These are phyloP conservation scores for Gentiana dahurica DNA, from an alignment of 257 asterid species.

Conservation along the genomic window DNA sequence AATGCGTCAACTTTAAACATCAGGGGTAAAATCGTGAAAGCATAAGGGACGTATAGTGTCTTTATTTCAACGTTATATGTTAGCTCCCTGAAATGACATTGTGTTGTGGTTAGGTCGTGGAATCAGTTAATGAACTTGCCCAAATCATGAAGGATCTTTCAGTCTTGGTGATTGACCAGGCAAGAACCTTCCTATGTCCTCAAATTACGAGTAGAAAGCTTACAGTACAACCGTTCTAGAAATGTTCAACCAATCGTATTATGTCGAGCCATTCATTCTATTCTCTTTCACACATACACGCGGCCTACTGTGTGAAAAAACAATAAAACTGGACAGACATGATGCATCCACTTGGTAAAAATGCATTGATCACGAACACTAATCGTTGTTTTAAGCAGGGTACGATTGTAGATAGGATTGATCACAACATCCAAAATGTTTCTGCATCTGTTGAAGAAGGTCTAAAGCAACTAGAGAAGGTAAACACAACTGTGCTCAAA, in stretches of 20 bases:
- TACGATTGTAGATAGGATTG: conserved; percentile 95
- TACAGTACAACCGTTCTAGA: no score
- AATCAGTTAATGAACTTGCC: conserved; percentile 87
- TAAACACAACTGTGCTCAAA: conserved; percentile 9
- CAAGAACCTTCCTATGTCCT: conserved; percentile 18
- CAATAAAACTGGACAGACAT: no score
- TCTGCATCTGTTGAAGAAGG: conserved; percentile 98
- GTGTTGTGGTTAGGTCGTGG: conserved; percentile 53
- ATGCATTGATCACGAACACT: conserved; percentile 1
- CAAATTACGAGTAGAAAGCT: no score
- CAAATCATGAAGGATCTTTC: conserved; percentile 99
- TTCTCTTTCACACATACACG: conserved; percentile 8
- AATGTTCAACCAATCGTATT: no score
- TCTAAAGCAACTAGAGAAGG: conserved; percentile 91
- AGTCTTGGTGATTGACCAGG: conserved; percentile 98
- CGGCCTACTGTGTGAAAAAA: no score
- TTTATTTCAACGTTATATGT: no score
- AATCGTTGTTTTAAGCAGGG: conserved; percentile 49
- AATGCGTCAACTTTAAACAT: no score
- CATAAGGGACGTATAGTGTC: no score
- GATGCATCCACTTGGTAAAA: no score
- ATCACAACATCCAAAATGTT: conserved; percentile 84
- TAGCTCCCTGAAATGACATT: neutral
- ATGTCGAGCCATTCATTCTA: no score
- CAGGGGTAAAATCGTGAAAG: no score